Evolutionary conservation across 2,329 filamentous ascomycete genomes (phyloP).

Genomic region (Fusarium nygamai): DNA sequence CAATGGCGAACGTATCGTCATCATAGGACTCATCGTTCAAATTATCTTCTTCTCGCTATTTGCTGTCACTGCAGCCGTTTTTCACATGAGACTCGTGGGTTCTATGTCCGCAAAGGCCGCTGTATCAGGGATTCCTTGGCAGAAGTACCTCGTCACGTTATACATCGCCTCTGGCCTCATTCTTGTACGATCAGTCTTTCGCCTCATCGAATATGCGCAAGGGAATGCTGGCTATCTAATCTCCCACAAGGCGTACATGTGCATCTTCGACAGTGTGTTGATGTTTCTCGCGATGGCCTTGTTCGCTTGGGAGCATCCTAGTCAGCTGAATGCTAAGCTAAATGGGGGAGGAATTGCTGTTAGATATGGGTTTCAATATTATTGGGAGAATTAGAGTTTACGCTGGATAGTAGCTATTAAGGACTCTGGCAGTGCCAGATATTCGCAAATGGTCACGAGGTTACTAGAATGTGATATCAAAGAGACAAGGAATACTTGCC

Average conservation of each 20-base stretch:
- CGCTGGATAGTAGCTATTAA: no score
- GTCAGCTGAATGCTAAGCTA: background rate
- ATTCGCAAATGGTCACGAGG: no score
- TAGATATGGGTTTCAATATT: background rate
- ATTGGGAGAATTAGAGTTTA: background rate
- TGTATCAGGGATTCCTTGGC: background rate
- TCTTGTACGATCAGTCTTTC: background rate
- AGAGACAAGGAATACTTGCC: no score
- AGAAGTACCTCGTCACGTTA: background rate
- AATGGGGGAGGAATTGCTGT: background rate
- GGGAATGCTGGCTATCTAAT: background rate
- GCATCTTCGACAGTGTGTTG: background rate
- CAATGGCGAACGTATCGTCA: background rate
- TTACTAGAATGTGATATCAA: no score
- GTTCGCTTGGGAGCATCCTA: background rate
- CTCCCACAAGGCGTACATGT: background rate
- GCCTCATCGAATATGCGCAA: background rate
- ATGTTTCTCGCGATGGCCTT: background rate
- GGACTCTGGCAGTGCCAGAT: no score
- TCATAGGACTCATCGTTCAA: background rate
- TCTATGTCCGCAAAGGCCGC: background rate
- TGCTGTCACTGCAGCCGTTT: background rate
- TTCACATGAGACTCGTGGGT: background rate
- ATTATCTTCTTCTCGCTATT: background rate
- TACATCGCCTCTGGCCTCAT: background rate